Evolutionary conservation across 768 basidiomycete species (phyloP), one percentile per base, ranked within the genome.

Genomic region (Terana coerulea): DNA sequence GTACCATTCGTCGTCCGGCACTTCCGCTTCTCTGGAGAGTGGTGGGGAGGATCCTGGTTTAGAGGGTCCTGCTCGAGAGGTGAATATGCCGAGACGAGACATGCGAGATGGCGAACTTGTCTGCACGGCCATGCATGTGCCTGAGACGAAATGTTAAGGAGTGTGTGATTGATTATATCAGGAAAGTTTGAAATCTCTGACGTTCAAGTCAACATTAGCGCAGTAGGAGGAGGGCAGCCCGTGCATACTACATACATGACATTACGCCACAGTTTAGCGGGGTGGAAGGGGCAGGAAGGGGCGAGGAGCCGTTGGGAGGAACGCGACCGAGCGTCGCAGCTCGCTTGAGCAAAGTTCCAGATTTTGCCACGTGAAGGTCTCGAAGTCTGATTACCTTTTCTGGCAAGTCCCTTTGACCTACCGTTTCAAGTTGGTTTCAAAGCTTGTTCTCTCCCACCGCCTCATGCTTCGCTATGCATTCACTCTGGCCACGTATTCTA

Each of bases 1-100:
- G 65, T 82, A 83, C 77, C 80, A 81, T 50, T 81, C 77, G 17
- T 76, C 76, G 21, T 75, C 69, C 6, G 47, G 43, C 2, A 58
- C 33, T 28, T 52, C 54, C 2, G 43, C 30, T 1, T 54, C 33
- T 24, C 41, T 53, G 7, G 54, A 22, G 28, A 57, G 60, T 11
- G 61, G 50, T 31, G 61, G 50, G 19, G 61, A 59, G 46, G 61
- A 50, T 37, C 57, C 59, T 39, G 61, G 33, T 58, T 39, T 52
- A 21, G 61, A 61, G 47, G 43, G 49, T n/a, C 49, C 50, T n/a
- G 54, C 22, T 5, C 30, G 30, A 24, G 60, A 54, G 30, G 61
- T 45, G 19, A 62, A 57, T 33, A 72, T 58, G 5, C 56, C 63
- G 51, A 70, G 58, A 39, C 72, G 71, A 21, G 75, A 63, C 29